Evolutionary conservation across 1,284 basidiomycete genomes (phyloP).

Genomic region (Testicularia cyperi): DNA sequence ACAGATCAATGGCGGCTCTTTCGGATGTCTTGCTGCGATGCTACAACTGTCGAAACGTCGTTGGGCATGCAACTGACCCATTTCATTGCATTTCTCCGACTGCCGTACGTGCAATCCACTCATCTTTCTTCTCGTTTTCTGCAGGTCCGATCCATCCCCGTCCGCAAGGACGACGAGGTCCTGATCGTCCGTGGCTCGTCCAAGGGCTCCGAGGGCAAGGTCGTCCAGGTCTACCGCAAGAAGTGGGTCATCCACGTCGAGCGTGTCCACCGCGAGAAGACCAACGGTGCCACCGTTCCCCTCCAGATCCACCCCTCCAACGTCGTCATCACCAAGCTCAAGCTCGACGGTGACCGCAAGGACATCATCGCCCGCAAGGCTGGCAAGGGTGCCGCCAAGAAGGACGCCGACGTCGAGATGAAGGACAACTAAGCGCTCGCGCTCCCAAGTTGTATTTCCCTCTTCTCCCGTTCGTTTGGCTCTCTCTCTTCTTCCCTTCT

Average conservation of each 20-base stretch:
- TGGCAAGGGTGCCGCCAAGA: conserved; percentile 32
- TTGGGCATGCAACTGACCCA: no score
- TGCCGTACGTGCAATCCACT: no score
- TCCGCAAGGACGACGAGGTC: conserved; percentile 98
- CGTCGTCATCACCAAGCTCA: conserved; percentile 73
- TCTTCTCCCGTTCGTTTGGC: neutral
- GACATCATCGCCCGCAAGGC: conserved; percentile 54
- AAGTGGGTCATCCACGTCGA: conserved; percentile 99
- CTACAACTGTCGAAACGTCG: no score
- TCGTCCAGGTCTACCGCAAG: conserved; percentile 84
- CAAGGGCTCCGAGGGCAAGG: conserved; percentile 77
- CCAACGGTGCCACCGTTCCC: conserved; percentile 88
- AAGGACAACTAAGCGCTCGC: conserved; percentile 36
- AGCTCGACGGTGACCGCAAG: conserved; percentile 60
- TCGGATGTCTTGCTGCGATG: no score
- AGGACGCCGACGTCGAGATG: conserved; percentile 31
- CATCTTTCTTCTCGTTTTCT: neutral
- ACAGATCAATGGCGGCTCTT: no score
- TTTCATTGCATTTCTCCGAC: no score
- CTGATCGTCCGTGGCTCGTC: conserved; percentile 74
- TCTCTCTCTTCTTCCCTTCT: neutral
- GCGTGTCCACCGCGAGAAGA: conserved; percentile 96
- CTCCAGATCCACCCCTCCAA: conserved; percentile 97
- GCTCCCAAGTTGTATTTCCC: neutral
- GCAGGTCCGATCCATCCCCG: conserved; percentile 85